phyloP scores from a whole-genome alignment of 352 stramenopile species.

The Thraustochytrium striatum region DNA sequence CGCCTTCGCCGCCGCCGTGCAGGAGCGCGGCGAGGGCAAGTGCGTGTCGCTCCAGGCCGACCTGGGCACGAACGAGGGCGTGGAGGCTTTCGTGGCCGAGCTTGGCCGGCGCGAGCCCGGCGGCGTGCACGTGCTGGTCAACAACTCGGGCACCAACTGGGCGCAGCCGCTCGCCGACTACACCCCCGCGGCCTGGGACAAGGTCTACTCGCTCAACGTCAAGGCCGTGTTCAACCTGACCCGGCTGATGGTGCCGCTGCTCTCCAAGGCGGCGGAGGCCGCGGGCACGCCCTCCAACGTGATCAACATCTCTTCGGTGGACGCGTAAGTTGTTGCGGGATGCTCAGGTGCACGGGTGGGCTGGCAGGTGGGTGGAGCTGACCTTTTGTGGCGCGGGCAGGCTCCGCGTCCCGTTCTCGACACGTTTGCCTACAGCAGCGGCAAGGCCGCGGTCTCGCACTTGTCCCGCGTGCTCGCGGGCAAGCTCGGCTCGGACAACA shows the following conservation, averaged over 20 bases:
- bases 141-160: constrained; percentile 77
- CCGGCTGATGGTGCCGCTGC: constrained; percentile 75
- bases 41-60: constrained; percentile 73
- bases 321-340: too few species aligned
- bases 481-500: constrained; percentile 77
- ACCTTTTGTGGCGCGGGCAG: too few species aligned
- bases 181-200: constrained; percentile 72
- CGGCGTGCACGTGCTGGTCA: constrained; percentile 82
- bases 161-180: constrained; percentile 65
- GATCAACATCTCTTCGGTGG: constrained; percentile 69
- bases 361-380: too few species aligned
- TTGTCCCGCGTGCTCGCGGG: constrained; percentile 81
- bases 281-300: constrained; percentile 59
- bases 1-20: constrained; percentile 10
- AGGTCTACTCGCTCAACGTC: constrained; percentile 87
- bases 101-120: constrained; percentile 53
- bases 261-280: constrained; percentile 66
- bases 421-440: constrained; percentile 88
- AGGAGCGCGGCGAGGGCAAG: constrained; percentile 54
- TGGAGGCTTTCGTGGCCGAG: constrained; percentile 68
- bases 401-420: constrained; percentile 67
- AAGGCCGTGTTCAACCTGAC: constrained; percentile 88
- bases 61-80: constrained; percentile 70
- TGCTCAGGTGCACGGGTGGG: too few species aligned
- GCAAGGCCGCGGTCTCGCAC: constrained; percentile 88